Evolutionary conservation across 2,329 filamentous ascomycete genomes (phyloP), one percentile per base, ranked within the genome.

Genomic region (Aspergillus nomiae): DNA sequence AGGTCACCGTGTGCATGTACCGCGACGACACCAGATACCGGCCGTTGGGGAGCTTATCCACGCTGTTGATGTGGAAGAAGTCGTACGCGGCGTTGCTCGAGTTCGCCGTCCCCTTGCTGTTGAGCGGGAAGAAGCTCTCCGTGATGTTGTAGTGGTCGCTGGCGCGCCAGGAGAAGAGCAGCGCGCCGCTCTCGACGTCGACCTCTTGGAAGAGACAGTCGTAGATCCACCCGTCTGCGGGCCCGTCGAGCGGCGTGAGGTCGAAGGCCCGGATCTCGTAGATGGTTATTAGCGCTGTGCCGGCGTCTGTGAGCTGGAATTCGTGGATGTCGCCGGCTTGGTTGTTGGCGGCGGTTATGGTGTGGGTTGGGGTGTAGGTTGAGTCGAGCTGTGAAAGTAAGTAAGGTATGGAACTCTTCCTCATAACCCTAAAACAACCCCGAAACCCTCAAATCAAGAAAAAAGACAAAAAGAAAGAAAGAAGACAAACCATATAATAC

Each of bases 21-120:
- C 60, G 32, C 8, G 55, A 58, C 8, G 60, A 58, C 5, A 62
- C 53, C 5, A 62, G 26, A 34, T 62, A 62, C 5, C 30, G 19
- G 0, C 57, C 57, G n/a, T 58, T 36, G 4, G 16, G 19, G 83
- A 83, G 79, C 71, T 85, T 85, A 70, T 83, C 81, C 60, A 84
- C 76, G 48, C 81, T 83, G 12, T 62, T 62, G 7, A 62, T 62
- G 19, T 62, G 60, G 46, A 58, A 58, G 34, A 54, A 58, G 24
- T 53, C 50, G 7, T 26, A 53, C 16, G 50, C 50, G 7, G 21
- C 7, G 2, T n/a, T 6, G 16, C 55, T 54, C 7, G 48, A 58
- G 10, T 56, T 41, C 1, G 21, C 14, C n/a, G 21, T 30, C 24
- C 50, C 56, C 12, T 28, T 28, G 0, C 46, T 36, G 11, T 21